Evolutionary conservation across 208 protist genomes (phyloP).

Genomic region (Crithidia thermophila): DNA sequence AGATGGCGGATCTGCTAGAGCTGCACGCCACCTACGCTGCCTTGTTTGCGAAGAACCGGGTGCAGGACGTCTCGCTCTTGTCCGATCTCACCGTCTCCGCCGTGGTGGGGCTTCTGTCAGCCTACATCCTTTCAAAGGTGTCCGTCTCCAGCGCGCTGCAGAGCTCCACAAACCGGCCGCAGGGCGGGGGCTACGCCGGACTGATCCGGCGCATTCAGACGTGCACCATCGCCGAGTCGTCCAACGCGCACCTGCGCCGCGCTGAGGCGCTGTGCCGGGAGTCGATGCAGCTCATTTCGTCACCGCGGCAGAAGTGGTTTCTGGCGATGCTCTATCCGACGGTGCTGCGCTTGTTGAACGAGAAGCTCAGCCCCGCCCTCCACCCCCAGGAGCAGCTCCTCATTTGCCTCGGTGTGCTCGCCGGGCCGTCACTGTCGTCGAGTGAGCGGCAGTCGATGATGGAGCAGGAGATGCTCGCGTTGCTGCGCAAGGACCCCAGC

Average conservation of each 20-base stretch:
- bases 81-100: constrained; percentile 21
- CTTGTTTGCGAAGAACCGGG: constrained; percentile 15
- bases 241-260: constrained; percentile 51
- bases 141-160: not conserved
- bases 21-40: constrained; percentile 22
- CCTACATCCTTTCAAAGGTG: constrained; percentile 5
- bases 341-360: constrained; percentile 52
- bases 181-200: not conserved
- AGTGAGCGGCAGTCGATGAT: constrained; percentile 50
- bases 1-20: constrained; percentile 28
- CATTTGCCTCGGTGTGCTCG: constrained; percentile 52
- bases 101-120: constrained; percentile 21
- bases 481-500: constrained; percentile 63
- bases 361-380: constrained; percentile 24
- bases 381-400: constrained; percentile 83
- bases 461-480: constrained; percentile 50
- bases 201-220: constrained; percentile 20
- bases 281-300: constrained; percentile 39
- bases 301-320: constrained; percentile 50
- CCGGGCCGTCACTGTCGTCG: constrained; percentile 32
- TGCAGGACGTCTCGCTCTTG: constrained; percentile 24
- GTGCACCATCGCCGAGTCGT: constrained; percentile 35
- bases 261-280: constrained; percentile 61
- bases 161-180: not conserved
- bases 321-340: constrained; percentile 58